Evolutionary conservation across 306 rosid species (phyloP).

Genomic region (Canavalia ensiformis): DNA sequence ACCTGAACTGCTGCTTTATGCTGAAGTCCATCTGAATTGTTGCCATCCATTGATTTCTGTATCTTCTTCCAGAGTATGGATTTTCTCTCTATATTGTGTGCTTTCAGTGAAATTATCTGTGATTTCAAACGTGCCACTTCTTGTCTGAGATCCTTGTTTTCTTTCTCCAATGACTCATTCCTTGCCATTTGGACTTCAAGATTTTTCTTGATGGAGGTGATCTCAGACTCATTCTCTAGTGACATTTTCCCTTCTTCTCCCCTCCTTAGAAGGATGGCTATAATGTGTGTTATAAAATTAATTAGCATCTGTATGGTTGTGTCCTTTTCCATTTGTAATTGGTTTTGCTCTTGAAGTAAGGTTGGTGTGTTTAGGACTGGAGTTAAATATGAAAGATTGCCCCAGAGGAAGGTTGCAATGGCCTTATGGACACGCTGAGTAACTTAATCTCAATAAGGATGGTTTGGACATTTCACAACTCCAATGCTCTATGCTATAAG

Average conservation of each 20-base stretch:
- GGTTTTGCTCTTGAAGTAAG: slow-evolving; percentile 70
- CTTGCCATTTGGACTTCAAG: slow-evolving; percentile 65
- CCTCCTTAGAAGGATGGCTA: slow-evolving; percentile 44
- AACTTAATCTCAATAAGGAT: slow-evolving; percentile 48
- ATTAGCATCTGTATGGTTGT: slow-evolving; percentile 1
- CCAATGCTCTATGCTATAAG: slow-evolving; percentile 37
- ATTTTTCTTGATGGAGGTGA: slow-evolving; percentile 58
- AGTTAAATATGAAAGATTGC: slow-evolving; percentile 42
- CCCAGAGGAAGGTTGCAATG: slow-evolving; percentile 48
- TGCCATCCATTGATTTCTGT: slow-evolving; percentile 69
- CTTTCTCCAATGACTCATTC: slow-evolving; percentile 68
- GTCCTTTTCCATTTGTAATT: slow-evolving; percentile 46
- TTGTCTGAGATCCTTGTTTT: slow-evolving; percentile 77
- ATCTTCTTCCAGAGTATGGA: slow-evolving; percentile 88
- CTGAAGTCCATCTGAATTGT: slow-evolving; percentile 54
- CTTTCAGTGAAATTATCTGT: slow-evolving; percentile 73
- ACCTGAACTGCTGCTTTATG: slow-evolving; percentile 55
- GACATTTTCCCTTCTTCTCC: slow-evolving; percentile 57
- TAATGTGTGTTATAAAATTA: slow-evolving; percentile 39
- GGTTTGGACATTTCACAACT: slow-evolving; percentile 50
- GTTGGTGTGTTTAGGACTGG: slow-evolving; percentile 52
- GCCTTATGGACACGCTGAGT: slow-evolving; percentile 31
- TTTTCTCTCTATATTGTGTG: slow-evolving; percentile 79
- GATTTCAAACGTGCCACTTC: slow-evolving; percentile 73
- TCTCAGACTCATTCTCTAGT: slow-evolving; percentile 62